These are phyloP conservation scores for Medicago truncatula DNA, from an alignment of 306 rosid genomes.

Conservation along the genomic window DNA sequence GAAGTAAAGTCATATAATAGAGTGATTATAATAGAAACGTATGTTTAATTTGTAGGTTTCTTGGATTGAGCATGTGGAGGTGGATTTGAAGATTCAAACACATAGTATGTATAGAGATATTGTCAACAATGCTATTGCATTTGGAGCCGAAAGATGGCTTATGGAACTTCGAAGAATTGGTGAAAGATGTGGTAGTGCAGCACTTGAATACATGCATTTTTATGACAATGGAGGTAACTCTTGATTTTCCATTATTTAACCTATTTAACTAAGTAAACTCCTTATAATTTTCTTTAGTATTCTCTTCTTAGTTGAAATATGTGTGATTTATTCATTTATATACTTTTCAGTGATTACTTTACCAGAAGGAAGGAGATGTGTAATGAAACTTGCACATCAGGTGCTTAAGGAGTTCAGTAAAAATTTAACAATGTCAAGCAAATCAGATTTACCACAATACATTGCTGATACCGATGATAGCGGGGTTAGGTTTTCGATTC, in stretches of 20 bases:
- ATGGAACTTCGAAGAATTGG: slow-evolving; percentile 66
- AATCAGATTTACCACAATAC: slow-evolving; percentile 53
- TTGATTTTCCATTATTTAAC: no score
- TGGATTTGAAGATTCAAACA: slow-evolving; percentile 55
- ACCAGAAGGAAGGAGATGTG: slow-evolving; percentile 49
- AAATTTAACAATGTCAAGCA: slow-evolving; percentile 51
- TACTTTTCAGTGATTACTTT: slow-evolving; percentile 41
- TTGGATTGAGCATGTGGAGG: slow-evolving; percentile 84
- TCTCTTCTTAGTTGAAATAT: no score
- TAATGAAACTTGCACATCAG: slow-evolving; percentile 54
- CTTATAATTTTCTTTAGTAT: no score
- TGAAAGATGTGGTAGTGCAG: slow-evolving; percentile 46
- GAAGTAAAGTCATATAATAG: no score
- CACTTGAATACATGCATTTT: not conserved
- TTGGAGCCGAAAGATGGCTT: slow-evolving; percentile 84
- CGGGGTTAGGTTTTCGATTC: slow-evolving; percentile 51
- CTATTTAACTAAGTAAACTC: no score
- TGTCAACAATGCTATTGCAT: slow-evolving; percentile 46
- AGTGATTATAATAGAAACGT: not conserved
- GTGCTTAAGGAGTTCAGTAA: slow-evolving; percentile 65
- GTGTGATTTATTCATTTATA: no score
- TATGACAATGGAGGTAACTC: no score
- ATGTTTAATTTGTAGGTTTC: slow-evolving; percentile 50
- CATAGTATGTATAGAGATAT: slow-evolving; percentile 60
- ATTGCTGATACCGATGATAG: slow-evolving; percentile 47